Evolutionary conservation across 2,329 filamentous ascomycete species (phyloP).

Genomic region (Monosporascus sp.): DNA sequence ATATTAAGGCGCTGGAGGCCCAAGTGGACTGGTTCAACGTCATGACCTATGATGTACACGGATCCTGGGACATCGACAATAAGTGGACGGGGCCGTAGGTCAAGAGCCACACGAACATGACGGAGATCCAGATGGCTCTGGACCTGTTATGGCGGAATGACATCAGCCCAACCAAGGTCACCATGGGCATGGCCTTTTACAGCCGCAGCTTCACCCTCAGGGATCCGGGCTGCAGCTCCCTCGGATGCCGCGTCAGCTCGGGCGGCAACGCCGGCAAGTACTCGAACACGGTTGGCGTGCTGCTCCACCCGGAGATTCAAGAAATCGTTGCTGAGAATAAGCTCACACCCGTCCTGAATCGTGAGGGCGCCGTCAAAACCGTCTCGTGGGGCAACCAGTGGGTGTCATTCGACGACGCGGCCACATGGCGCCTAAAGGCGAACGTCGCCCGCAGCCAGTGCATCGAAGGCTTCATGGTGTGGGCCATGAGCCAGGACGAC

Average conservation of each 20-base stretch:
- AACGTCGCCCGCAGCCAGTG: constrained; percentile 20
- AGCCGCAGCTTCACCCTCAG: constrained; percentile 37
- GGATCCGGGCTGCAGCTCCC: constrained; percentile 19
- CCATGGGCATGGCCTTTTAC: constrained; percentile 43
- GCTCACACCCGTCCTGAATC: constrained; percentile 11
- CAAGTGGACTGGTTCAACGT: constrained; percentile 34
- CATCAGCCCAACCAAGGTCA: constrained; percentile 35
- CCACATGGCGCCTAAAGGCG: constrained; percentile 23
- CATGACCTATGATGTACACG: constrained; percentile 38
- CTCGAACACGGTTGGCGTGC: constrained; percentile 23
- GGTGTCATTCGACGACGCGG: constrained; percentile 20
- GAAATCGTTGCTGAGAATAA: constrained; percentile 18
- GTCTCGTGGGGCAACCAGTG: constrained; percentile 23
- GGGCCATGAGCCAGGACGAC: constrained; percentile 9
- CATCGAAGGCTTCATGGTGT: constrained; percentile 29
- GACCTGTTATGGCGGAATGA: constrained; percentile 36
- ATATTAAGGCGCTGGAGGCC: constrained; percentile 30
- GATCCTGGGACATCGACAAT: constrained; percentile 33
- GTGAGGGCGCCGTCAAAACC: constrained; percentile 21
- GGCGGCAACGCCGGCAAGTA: constrained; percentile 24
- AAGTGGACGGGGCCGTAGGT: constrained; percentile 26
- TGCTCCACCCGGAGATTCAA: constrained; percentile 27
- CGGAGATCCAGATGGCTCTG: constrained; percentile 33
- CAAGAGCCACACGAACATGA: constrained; percentile 35
- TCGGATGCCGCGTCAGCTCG: constrained; percentile 18